A percentile compares a stretch with the other conserved stretches of the same genome.
phyloP scores from a whole-genome alignment of 176 grass and related monocot genomes.

The Oryza glaberrima region DNA sequence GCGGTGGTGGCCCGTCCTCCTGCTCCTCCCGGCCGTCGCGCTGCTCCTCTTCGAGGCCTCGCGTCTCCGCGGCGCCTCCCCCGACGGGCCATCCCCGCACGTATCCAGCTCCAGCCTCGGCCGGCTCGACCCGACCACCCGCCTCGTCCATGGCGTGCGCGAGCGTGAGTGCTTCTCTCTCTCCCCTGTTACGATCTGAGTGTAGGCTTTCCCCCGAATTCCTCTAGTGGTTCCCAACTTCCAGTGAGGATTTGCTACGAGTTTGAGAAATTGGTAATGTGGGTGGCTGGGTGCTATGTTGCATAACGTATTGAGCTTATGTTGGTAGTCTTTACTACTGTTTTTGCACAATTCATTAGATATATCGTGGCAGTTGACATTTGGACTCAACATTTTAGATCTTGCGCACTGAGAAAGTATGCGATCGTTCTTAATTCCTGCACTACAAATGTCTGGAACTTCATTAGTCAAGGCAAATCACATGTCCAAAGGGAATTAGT shows the following conservation, averaged over 20 bases:
- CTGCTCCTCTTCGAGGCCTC: constrained; percentile 77
- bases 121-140: constrained; percentile 67
- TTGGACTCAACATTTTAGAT: constrained; percentile 14
- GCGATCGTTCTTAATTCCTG: constrained; percentile 12
- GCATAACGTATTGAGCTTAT: background rate
- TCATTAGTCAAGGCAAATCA: constrained; percentile 17
- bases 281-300: background rate
- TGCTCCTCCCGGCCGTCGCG: constrained; percentile 64
- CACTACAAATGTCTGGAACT: constrained; percentile 6
- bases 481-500: background rate
- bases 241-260: background rate
- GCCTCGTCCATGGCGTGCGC: constrained; percentile 71
- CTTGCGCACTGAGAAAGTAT: background rate
- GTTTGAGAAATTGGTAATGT: constrained; percentile 3
- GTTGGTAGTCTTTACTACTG: background rate
- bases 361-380: constrained; percentile 10
- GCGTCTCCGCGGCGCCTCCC: constrained; percentile 40
- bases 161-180: constrained; percentile 56
- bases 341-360: constrained; percentile 22
- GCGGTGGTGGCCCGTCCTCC: constrained; percentile 63
- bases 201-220: constrained; percentile 2
- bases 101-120: constrained; percentile 62
- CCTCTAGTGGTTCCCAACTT: background rate
- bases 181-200: constrained; percentile 39
- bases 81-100: background rate